phyloP scores from a whole-genome alignment of 23 red algal species.

The Gracilaria vermiculophylla region DNA sequence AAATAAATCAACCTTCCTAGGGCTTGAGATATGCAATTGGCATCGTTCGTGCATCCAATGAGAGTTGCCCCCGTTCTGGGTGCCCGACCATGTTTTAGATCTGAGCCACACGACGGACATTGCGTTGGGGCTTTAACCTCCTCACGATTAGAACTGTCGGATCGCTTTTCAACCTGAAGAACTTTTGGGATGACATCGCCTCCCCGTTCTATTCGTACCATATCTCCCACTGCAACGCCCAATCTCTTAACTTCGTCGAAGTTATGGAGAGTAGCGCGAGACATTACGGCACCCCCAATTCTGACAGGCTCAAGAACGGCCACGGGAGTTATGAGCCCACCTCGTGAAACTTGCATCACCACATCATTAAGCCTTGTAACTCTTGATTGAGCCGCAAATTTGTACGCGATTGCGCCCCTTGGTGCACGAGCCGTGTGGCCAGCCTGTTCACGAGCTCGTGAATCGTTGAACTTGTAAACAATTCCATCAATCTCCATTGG shows the following conservation, averaged over 20 bases:
- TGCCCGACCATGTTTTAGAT: not conserved
- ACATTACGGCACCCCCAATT: conserved; percentile 65
- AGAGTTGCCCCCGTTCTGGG: conserved; percentile 30
- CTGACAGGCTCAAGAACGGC: conserved; percentile 64
- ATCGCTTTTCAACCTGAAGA: not conserved
- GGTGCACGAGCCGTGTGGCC: conserved; percentile 70
- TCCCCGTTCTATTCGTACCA: conserved; percentile 56
- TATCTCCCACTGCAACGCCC: conserved; percentile 41
- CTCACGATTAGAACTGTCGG: not conserved
- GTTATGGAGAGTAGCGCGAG: conserved; percentile 84
- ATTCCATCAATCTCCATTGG: conserved; percentile 69
- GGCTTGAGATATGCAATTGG: conserved; percentile 32
- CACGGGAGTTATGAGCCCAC: conserved; percentile 78
- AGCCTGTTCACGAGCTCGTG: conserved; percentile 17
- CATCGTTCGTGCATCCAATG: conserved; percentile 53
- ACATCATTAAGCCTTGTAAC: conserved; percentile 64
- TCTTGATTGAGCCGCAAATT: conserved; percentile 51
- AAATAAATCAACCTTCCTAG: conserved; percentile 67
- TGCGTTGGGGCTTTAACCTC: not conserved
- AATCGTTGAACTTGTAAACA: conserved; percentile 67
- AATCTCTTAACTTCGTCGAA: conserved; percentile 70
- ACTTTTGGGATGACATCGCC: conserved; percentile 91
- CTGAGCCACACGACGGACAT: conserved; percentile 54
- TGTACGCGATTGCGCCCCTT: conserved; percentile 67
- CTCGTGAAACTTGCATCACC: conserved; percentile 74